Percentiles rank a stretch among this genome's conserved stretches.
phyloP scores from a whole-genome alignment of 2,329 filamentous ascomycete species.

The Neofusicoccum sp. region DNA sequence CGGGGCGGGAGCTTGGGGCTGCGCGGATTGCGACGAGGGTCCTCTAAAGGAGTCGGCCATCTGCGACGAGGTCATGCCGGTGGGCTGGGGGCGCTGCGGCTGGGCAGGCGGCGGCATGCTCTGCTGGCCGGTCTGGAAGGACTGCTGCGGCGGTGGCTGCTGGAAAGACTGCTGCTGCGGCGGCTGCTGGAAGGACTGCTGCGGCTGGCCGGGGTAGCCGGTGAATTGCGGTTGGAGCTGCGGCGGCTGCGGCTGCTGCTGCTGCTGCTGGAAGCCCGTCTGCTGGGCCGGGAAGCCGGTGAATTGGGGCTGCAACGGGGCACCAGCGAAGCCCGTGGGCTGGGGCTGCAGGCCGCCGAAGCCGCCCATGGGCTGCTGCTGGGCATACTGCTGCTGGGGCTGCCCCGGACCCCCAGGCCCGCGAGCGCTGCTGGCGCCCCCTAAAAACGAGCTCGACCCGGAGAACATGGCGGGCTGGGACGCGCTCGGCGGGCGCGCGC shows the following conservation, averaged over 20 bases:
- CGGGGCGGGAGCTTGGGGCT: slow-evolving; percentile 56
- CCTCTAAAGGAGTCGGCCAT: slow-evolving; percentile 65
- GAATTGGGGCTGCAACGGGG: slow-evolving; percentile 63
- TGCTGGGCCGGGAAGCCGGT: slow-evolving; percentile 56
- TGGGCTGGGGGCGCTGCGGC: slow-evolving; percentile 56
- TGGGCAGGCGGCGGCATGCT: slow-evolving; percentile 52
- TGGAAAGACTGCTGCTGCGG: slow-evolving; percentile 28
- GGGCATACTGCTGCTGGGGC: slow-evolving; percentile 51
- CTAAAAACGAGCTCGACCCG: slow-evolving; percentile 82
- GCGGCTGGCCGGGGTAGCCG: slow-evolving; percentile 49
- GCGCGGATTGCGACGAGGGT: slow-evolving; percentile 33
- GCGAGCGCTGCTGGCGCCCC: slow-evolving; percentile 75
- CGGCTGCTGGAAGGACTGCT: slow-evolving; percentile 50
- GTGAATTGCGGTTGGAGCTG: slow-evolving; percentile 49
- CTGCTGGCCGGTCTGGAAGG: slow-evolving; percentile 45
- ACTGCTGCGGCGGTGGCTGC: slow-evolving; percentile 28
- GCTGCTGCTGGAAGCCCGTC: slow-evolving; percentile 48
- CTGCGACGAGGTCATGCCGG: slow-evolving; percentile 64
- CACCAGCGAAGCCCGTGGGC: slow-evolving; percentile 57
- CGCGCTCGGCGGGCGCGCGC: slow-evolving; percentile 5
- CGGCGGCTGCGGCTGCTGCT: slow-evolving; percentile 29
- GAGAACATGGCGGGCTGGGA: slow-evolving; percentile 71
- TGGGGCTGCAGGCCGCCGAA: slow-evolving; percentile 50
- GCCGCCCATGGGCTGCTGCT: slow-evolving; percentile 60
- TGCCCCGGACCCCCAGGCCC: slow-evolving; percentile 55